phyloP scores from a whole-genome alignment of 1,284 basidiomycete species.

The Puccinia polysora region DNA sequence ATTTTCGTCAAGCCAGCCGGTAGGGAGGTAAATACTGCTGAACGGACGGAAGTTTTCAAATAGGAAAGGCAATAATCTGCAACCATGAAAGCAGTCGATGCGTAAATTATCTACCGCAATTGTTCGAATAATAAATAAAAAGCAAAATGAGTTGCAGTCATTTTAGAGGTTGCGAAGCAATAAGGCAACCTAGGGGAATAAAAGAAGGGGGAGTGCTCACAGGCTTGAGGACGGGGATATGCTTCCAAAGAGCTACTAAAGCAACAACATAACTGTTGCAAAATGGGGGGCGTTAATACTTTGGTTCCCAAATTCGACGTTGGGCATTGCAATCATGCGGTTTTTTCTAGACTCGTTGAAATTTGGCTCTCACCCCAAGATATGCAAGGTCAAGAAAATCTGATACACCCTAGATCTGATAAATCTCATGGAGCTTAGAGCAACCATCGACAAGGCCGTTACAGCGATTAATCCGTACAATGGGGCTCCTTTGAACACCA shows the following conservation, averaged over 20 bases:
- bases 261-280: not conserved
- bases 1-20: constrained; percentile 26
- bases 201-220: not conserved
- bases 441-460: constrained; percentile 1
- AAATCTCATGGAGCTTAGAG: constrained; percentile 7
- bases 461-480: constrained; percentile 8
- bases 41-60: constrained; percentile 2
- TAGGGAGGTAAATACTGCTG: constrained; percentile 17
- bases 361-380: constrained; percentile 17
- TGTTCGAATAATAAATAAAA: not conserved
- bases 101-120: not conserved
- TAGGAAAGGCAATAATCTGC: not conserved
- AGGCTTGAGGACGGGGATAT: constrained; percentile 1
- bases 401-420: constrained; percentile 14
- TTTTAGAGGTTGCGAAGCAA: not conserved
- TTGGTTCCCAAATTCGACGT: too few relatives aligned
- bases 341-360: too few relatives aligned
- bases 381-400: constrained; percentile 14
- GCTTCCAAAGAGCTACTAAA: constrained; percentile 7
- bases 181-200: not conserved
- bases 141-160: too few relatives aligned
- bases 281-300: not conserved
- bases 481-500: not conserved
- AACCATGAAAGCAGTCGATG: not conserved
- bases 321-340: too few relatives aligned